Evolutionary conservation across 164 flowering plant genomes (phyloP).

Genomic region (Chimonanthus salicifolius): DNA sequence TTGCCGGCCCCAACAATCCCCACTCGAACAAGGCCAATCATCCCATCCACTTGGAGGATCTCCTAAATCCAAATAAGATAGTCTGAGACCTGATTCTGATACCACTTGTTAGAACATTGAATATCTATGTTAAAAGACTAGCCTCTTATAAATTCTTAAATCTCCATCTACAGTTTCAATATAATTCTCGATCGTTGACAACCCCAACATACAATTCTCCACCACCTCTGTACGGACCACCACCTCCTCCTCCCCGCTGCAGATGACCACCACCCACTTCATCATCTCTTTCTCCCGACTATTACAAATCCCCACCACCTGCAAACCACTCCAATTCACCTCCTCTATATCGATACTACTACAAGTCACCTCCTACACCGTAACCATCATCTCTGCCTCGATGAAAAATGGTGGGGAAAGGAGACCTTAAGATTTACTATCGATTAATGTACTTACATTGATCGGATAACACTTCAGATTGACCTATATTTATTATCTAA

Average conservation of each 20-base stretch:
- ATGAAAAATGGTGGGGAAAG: too few relatives aligned
- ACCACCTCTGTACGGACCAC: constrained; percentile 20
- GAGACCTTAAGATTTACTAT: too few relatives aligned
- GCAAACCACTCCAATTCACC: background rate
- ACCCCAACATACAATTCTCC: constrained; percentile 30
- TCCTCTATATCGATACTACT: constrained; percentile 19
- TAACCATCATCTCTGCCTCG: constrained; percentile 18
- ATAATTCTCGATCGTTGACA: constrained; percentile 32
- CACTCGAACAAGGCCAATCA: too few relatives aligned
- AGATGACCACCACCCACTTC: constrained; percentile 29
- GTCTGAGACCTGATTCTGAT: too few relatives aligned
- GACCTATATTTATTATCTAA: too few relatives aligned
- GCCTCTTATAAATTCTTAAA: constrained; percentile 8
- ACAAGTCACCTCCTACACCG: constrained; percentile 29
- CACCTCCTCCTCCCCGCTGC: constrained; percentile 35
- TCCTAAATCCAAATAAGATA: too few relatives aligned
- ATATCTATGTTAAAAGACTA: constrained; percentile 35
- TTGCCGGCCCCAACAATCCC: too few relatives aligned
- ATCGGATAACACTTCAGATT: too few relatives aligned
- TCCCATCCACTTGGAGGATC: too few relatives aligned
- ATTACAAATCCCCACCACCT: constrained; percentile 25
- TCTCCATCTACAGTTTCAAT: constrained; percentile 34
- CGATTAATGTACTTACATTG: too few relatives aligned
- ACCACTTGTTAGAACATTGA: constrained; percentile 26
- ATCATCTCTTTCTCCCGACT: constrained; percentile 17